A percentile compares a stretch with the other conserved stretches of the same genome.
Conservation (phyloP, 148 eudicot species). For the Drosera capensis region DNA sequence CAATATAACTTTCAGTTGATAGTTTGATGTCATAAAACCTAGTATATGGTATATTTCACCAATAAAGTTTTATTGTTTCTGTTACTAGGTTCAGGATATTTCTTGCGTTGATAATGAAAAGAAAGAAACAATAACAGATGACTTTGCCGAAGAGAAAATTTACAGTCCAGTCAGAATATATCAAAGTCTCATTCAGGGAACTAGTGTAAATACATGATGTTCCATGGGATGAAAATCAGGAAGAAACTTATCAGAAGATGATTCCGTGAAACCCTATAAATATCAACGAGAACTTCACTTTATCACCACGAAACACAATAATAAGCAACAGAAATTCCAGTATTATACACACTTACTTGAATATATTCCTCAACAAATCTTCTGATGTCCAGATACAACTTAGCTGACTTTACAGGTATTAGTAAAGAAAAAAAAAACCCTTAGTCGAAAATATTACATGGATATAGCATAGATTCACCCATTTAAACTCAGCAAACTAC, state of each 20-base stretch:
- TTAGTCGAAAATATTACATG: background rate
- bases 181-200: constrained; percentile 71
- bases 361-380: constrained; percentile 24
- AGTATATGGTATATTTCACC: too few species aligned
- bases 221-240: constrained; percentile 84
- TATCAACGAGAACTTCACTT: constrained; percentile 6
- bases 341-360: constrained; percentile 12
- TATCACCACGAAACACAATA: background rate
- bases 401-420: constrained; percentile 26
- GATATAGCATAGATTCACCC: background rate
- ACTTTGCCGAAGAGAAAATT: background rate
- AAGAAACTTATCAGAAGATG: constrained; percentile 77
- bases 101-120: too few species aligned
- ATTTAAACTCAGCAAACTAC: too few species aligned
- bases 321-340: background rate
- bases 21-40: too few species aligned
- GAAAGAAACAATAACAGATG: background rate
- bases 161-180: constrained; percentile 83
- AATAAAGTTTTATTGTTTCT: too few species aligned
- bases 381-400: constrained; percentile 22
- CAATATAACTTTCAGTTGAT: too few species aligned
- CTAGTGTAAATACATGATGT: constrained; percentile 74
- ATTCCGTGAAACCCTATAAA: constrained; percentile 68
- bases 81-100: too few species aligned
- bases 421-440: constrained; percentile 5